Percentiles rank a stretch among this genome's conserved stretches.
Conservation (phyloP, 2,329 filamentous ascomycete genomes). For the Trichoderma arundinaceum region DNA sequence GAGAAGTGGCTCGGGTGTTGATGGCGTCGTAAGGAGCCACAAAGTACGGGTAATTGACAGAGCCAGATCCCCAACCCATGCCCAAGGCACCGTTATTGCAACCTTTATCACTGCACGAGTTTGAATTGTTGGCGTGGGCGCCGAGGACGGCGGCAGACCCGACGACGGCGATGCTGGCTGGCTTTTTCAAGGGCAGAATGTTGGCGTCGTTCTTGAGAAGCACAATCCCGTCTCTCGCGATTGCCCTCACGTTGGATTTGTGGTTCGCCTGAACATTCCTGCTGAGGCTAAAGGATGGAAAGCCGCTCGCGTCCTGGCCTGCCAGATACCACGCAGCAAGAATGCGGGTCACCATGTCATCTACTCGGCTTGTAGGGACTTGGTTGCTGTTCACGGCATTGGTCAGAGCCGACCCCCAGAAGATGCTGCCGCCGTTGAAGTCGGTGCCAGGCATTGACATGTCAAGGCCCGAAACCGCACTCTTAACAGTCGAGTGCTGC, state of each 20-base stretch:
- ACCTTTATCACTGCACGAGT: conserved; percentile 60
- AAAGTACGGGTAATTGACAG: conserved; percentile 69
- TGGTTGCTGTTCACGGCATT: conserved; percentile 62
- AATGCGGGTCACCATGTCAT: conserved; percentile 70
- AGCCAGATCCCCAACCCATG: conserved; percentile 71
- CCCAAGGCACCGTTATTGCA: conserved; percentile 68
- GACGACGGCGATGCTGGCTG: conserved; percentile 62
- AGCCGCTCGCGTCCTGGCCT: conserved; percentile 53
- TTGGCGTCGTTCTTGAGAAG: conserved; percentile 69
- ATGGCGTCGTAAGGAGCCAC: conserved; percentile 70
- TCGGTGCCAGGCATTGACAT: conserved; percentile 72
- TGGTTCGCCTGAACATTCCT: conserved; percentile 64
- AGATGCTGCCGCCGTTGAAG: conserved; percentile 57
- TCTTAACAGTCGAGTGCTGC: conserved; percentile 29
- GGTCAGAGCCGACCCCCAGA: conserved; percentile 61
- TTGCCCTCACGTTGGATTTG: conserved; percentile 64
- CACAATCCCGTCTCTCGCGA: conserved; percentile 63
- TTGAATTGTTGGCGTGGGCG: conserved; percentile 64
- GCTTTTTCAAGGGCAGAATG: conserved; percentile 62
- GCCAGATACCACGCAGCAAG: conserved; percentile 66
- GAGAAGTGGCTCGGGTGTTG: conserved; percentile 58
- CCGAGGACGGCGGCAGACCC: conserved; percentile 68
- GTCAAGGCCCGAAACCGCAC: conserved; percentile 27
- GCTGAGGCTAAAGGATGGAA: conserved; percentile 60
- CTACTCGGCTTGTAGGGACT: conserved; percentile 63